Base-by-base conservation (phyloP, 1,284 basidiomycete species). In the Termitomyces sp. region DNA sequence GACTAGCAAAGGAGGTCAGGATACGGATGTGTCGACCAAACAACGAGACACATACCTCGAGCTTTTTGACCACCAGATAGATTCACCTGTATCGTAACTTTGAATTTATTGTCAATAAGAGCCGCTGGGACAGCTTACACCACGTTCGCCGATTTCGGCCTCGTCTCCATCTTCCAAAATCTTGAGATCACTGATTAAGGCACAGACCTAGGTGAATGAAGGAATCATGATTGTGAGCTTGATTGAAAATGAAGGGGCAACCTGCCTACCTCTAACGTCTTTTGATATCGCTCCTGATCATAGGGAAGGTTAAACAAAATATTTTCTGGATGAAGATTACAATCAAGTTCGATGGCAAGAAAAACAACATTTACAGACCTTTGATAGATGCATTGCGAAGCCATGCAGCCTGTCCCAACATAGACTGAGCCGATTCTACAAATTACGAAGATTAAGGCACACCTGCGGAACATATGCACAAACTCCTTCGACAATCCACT, bases 61-160 rank as follows among this genome's bases (percentile, higher is more conserved):
- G 94, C 94, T 65, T 98, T 98, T 68, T 99, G 96, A 28, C 96
- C 96, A 54, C 96, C 96, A 21, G 90, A 93, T 31, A 96, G 72
- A 68, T 94, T 94, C 19, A 94, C 82, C 90, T 88, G 61, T 42
- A 49, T 5, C 50, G 33, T 9, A 44, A 46, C 12, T 26, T 34
- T 38, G 13, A 44, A 15, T 13, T 19, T 12, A 40, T 26, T 13
- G 34, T 8, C 19, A 21, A 26, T 13, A 19, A 34, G 24, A 21
- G 2, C 21, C 13, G n/a, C 6, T n/a, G 40, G 15, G 30, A 43
- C 21, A 42, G 67, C 78, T 49, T 68, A 88, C 86, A 30, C 88
- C 88, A 46, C 87, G 85, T 73, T 94, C 92, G 26, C 92, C 92
- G 55, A 94, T 93, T 68, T 95, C 91, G 0, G 94, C 91, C 66